These are phyloP conservation scores for Ophiostoma populinum DNA, from an alignment of 2,329 filamentous ascomycete species.

Conservation along the genomic window DNA sequence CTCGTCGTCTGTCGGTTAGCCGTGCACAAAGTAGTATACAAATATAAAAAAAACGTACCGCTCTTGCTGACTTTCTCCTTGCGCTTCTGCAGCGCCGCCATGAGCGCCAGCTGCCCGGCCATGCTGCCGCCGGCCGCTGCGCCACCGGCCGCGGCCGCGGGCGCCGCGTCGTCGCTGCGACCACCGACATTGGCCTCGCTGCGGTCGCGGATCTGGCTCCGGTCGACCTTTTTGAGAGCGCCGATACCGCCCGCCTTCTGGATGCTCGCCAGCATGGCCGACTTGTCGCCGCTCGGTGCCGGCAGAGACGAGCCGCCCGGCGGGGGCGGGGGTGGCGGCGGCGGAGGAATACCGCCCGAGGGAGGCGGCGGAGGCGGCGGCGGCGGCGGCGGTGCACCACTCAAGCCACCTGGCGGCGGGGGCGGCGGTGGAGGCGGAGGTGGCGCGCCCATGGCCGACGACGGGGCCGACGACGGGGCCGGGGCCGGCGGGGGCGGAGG, in stretches of 20 bases:
- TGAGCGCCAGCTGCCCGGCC: slow-evolving; percentile 68
- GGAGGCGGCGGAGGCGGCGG: slow-evolving; percentile 18
- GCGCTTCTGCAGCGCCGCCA: slow-evolving; percentile 59
- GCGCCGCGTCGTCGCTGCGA: slow-evolving; percentile 25
- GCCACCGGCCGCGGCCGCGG: slow-evolving; percentile 49
- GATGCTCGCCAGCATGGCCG: slow-evolving; percentile 53
- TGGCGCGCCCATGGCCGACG: slow-evolving; percentile 18
- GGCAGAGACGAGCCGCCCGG: slow-evolving; percentile 22
- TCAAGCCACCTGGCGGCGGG: slow-evolving; percentile 20
- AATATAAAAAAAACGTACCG: slow-evolving; percentile 42
- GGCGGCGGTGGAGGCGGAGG: slow-evolving; percentile 30
- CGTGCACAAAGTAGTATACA: neutral
- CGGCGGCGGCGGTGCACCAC: slow-evolving; percentile 18
- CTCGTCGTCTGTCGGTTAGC: slow-evolving; percentile 9
- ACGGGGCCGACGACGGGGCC: slow-evolving; percentile 16
- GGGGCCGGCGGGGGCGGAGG: slow-evolving; percentile 18
- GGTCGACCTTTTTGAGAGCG: slow-evolving; percentile 59
- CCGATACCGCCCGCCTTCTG: slow-evolving; percentile 50
- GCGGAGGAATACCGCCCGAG: slow-evolving; percentile 25
- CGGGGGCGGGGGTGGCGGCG: slow-evolving; percentile 33
- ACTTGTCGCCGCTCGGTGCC: slow-evolving; percentile 28
- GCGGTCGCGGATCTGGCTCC: slow-evolving; percentile 51
- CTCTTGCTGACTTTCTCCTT: slow-evolving; percentile 91
- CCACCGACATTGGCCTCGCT: slow-evolving; percentile 44
- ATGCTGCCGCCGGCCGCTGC: slow-evolving; percentile 49